These are phyloP conservation scores for Pseudopediastrum boryanum DNA, from an alignment of 139 green algal species.

Conservation along the genomic window DNA sequence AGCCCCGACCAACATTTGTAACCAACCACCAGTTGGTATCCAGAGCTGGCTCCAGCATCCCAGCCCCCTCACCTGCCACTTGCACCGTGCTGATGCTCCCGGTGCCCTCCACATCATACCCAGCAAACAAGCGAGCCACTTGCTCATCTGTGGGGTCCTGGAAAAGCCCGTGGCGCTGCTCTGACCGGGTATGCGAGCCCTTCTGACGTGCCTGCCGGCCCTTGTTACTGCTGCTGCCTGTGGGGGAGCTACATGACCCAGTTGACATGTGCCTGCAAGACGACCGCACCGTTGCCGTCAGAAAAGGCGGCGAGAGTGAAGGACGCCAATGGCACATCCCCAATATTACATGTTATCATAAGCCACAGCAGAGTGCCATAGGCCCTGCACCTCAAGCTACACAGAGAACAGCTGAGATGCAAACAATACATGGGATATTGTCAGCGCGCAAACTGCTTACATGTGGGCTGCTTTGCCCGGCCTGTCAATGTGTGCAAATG, in stretches of 20 bases:
- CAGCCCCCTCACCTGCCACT: slow-evolving; percentile 42
- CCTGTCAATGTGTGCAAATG: too few species aligned
- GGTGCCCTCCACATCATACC: slow-evolving; percentile 56
- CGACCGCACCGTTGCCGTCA: not conserved
- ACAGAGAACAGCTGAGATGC: not conserved
- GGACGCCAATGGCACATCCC: slow-evolving; percentile 1
- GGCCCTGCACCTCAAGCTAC: too few species aligned
- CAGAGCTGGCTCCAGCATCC: not conserved
- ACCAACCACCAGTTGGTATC: too few species aligned
- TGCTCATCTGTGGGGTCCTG: slow-evolving; percentile 60
- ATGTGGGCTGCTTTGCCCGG: too few species aligned
- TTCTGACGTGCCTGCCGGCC: not conserved
- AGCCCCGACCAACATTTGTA: too few species aligned
- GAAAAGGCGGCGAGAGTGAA: not conserved
- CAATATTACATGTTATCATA: not conserved
- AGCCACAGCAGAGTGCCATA: not conserved
- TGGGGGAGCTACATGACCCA: not conserved
- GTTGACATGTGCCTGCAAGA: not conserved
- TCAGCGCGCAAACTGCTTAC: too few species aligned
- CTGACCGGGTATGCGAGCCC: not conserved
- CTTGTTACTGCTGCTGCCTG: slow-evolving; percentile 9
- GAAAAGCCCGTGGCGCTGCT: slow-evolving; percentile 11
- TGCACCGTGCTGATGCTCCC: slow-evolving; percentile 47
- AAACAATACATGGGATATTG: too few species aligned
- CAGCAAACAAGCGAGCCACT: slow-evolving; percentile 54